Percentiles rank a stretch among this genome's conserved stretches.
Conservation (phyloP, 78 protist genomes). For the Speleostelium caveatum region DNA sequence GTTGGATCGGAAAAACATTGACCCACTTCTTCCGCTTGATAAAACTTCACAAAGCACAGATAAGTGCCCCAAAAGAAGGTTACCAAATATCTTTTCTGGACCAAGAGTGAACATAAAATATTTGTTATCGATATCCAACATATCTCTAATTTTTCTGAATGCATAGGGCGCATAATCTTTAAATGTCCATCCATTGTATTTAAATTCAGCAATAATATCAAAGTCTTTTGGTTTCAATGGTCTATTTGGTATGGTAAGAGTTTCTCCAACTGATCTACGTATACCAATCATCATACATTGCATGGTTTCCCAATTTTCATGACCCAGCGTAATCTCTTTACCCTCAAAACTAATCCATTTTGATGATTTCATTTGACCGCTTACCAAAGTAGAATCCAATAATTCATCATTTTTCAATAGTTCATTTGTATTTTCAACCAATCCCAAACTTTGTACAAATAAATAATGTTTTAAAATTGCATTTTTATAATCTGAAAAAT, state of each 20-base stretch:
- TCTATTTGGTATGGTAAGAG: conserved; percentile 41
- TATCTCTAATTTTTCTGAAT: conserved; percentile 66
- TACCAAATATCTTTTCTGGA: conserved; percentile 83
- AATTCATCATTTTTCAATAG: too few species aligned
- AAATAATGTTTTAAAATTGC: conserved; percentile 11
- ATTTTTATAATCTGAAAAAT: conserved; percentile 26
- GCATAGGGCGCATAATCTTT: conserved; percentile 55
- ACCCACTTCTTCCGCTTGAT: conserved; percentile 72
- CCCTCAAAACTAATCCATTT: conserved; percentile 70
- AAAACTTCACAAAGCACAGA: conserved; percentile 51
- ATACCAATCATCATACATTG: conserved; percentile 77
- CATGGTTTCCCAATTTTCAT: conserved; percentile 58
- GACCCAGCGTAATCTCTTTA: conserved; percentile 63
- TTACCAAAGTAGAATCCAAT: not conserved
- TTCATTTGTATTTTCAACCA: conserved; percentile 9
- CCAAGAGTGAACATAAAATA: conserved; percentile 77
- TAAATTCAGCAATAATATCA: conserved; percentile 49
- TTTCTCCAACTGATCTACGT: conserved; percentile 53
- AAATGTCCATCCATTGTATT: conserved; percentile 67
- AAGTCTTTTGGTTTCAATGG: conserved; percentile 60
- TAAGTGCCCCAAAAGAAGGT: conserved; percentile 65
- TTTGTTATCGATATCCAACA: conserved; percentile 44
- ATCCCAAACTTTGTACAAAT: conserved; percentile 49
- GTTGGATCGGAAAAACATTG: conserved; percentile 54
- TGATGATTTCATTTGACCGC: not conserved